Base-by-base conservation (phyloP, 495 filamentous ascomycete genomes). In the Annulohypoxylon nitens region DNA sequence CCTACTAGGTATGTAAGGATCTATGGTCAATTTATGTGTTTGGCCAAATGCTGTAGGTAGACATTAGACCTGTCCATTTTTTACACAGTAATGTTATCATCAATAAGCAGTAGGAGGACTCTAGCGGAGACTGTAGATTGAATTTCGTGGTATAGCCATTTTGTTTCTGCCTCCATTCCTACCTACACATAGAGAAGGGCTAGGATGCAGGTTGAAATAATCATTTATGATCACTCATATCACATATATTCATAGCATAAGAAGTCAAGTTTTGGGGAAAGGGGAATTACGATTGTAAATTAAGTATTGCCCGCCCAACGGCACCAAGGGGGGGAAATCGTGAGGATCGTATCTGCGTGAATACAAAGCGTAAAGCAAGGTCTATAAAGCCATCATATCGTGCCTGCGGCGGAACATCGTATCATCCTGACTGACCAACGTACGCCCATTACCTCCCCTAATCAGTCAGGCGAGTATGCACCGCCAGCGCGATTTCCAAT, bases 351-450 rank as follows among this genome's bases (percentile, higher is more conserved):
- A 43, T 34, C 47, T 51, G 50, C 26, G 23, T 59, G 51, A 41
- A 69, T 62, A 70, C 68, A 59, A 64, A 60, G 47, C 61, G 36
- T 61, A 59, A 64, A 60, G 47, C 61, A 36, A 58, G 59, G 47
- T 26, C 34, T 18, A 10, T 30, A 57, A 57, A 33, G 60, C 41
- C 14, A 30, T 30, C 30, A 16, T 23, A 47, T 14, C 48, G 36
- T 25, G 50, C 47, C 62, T 10, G 57, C 20, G 8, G 25, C n/a
- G 39, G 37, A 63, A 64, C 61, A 70, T 33, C 23, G 64, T 26
- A 64, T 48, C 69, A 71, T 71, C 69, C 69, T 70, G 61, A 57
- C 69, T 47, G 61, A 33, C 62, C 63, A 67, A 71, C 48, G 25
- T n/a, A 45, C 33, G 11, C 34, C 41, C 55, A 57, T 55, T 67